Evolutionary conservation across 1,284 basidiomycete genomes (phyloP).

Genomic region (Entoloma clypeatum): DNA sequence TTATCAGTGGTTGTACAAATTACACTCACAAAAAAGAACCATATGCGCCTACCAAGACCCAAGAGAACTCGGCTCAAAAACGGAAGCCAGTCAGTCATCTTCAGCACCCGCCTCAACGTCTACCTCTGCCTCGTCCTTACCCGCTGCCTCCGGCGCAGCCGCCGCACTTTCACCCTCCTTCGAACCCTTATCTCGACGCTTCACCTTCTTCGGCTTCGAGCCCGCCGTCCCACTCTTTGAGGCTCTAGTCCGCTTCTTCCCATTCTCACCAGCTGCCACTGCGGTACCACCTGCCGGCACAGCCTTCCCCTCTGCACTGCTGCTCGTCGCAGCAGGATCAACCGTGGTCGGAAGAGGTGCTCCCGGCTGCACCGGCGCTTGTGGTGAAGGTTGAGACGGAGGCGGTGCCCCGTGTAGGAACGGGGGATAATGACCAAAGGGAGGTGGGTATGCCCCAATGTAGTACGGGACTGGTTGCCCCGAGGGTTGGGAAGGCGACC

Average conservation of each 20-base stretch:
- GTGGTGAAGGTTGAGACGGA: constrained; percentile 15
- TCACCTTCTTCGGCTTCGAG: constrained; percentile 1
- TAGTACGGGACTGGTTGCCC: constrained; percentile 47
- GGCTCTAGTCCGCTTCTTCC: neutral
- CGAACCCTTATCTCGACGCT: constrained; percentile 14
- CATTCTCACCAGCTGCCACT: neutral
- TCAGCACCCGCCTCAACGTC: constrained; percentile 9
- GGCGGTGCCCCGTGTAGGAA: constrained; percentile 18
- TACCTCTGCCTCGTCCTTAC: constrained; percentile 19
- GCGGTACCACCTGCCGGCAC: neutral
- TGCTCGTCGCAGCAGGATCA: constrained; percentile 22
- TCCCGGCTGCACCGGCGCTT: constrained; percentile 8
- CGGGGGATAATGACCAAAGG: constrained; percentile 22
- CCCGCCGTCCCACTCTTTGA: constrained; percentile 5
- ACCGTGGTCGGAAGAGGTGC: constrained; percentile 21
- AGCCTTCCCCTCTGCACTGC: constrained; percentile 12
- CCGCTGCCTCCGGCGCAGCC: constrained; percentile 6
- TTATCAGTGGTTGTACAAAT: too few species aligned
- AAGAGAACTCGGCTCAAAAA: constrained; percentile 14
- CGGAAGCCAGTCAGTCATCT: constrained; percentile 1
- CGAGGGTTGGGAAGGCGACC: constrained; percentile 27
- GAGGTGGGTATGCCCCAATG: constrained; percentile 26
- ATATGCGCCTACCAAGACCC: neutral
- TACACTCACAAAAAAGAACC: neutral
- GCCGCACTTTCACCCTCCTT: constrained; percentile 4